Conservation (phyloP, 2,329 filamentous ascomycete genomes). For the Pezicula carpinea region DNA sequence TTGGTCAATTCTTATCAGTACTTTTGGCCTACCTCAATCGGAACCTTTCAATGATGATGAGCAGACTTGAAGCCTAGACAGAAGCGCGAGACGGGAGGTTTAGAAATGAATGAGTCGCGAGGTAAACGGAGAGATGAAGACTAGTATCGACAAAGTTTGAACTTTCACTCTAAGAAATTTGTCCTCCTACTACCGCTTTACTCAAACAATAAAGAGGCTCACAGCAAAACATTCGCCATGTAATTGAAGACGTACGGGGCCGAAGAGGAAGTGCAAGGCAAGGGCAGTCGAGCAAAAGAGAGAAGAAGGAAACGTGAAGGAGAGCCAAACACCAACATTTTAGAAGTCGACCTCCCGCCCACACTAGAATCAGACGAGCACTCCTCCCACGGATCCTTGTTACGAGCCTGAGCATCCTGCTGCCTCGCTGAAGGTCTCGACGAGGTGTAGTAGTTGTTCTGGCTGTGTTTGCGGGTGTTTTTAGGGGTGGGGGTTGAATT, state of each 20-base stretch:
- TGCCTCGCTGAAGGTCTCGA: conserved; percentile 41
- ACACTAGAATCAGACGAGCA: conserved; percentile 12
- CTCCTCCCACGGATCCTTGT: conserved; percentile 47
- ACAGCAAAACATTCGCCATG: too few relatives aligned
- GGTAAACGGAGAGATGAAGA: too few relatives aligned
- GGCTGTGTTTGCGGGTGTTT: not conserved
- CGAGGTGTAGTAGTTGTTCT: not conserved
- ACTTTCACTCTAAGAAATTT: too few relatives aligned
- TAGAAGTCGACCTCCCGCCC: not conserved
- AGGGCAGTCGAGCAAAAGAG: not conserved
- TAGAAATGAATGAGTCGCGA: too few relatives aligned
- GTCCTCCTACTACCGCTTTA: too few relatives aligned
- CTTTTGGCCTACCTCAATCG: not conserved
- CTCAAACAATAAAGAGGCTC: too few relatives aligned
- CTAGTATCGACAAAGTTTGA: too few relatives aligned
- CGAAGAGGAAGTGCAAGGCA: too few relatives aligned
- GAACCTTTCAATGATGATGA: too few relatives aligned
- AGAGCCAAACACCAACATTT: not conserved
- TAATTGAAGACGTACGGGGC: too few relatives aligned
- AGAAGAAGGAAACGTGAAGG: not conserved
- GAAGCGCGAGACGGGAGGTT: too few relatives aligned
- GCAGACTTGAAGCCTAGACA: too few relatives aligned
- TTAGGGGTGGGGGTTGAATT: not conserved
- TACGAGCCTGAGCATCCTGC: conserved; percentile 55
- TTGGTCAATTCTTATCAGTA: not conserved